Evolutionary conservation across 441 rosid species (phyloP), one percentile per base, ranked within the genome.

Genomic region (Breynia disticha): DNA sequence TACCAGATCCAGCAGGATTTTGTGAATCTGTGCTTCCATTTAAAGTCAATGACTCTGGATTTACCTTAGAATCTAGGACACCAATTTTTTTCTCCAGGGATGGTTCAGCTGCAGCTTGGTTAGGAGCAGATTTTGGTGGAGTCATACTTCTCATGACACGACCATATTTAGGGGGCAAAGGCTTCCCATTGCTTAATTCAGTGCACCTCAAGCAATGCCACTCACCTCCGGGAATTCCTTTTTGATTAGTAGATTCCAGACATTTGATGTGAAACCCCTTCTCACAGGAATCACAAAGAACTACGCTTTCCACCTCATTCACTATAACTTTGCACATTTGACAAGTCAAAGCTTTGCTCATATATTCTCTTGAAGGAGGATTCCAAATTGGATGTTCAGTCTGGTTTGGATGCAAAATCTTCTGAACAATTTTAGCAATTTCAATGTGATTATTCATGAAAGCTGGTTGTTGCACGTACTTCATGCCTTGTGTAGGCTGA

Each of bases 351-450:
- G 88, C 73, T 70, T 78, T 89, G 61, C 62, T 77, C 96, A 93
- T 86, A 68, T 86, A 93, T 57, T 84, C 97, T 66, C 95, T 84
- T 53, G 99, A 93, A 65, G 99, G 99, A 42, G 90, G 95, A 72
- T 71, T 81, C 99, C 97, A 93, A n/a, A 85, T 61, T 51, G 96
- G 87, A 64, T 53, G 75, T 57, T 79, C 77, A 14, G 84, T 86
- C 74, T 68, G 76, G 66, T 62, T 72, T 53, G 88, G 87, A 53
- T 77, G 86, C 71, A 89, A 63, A 61, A 84, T 16, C 69, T 79
- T 83, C 60, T 84, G 87, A 71, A 93, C 73, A 50, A 76, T 67
- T 76, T 73, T 82, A 32, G 82, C 86, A 75, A 89, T 82, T 68
- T 83, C 95, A 58, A 45, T 58, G 75, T 86, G 96, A 70, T 57